Evolutionary conservation across 2,329 filamentous ascomycete species (phyloP).

Genomic region (Colletotrichum musicola): DNA sequence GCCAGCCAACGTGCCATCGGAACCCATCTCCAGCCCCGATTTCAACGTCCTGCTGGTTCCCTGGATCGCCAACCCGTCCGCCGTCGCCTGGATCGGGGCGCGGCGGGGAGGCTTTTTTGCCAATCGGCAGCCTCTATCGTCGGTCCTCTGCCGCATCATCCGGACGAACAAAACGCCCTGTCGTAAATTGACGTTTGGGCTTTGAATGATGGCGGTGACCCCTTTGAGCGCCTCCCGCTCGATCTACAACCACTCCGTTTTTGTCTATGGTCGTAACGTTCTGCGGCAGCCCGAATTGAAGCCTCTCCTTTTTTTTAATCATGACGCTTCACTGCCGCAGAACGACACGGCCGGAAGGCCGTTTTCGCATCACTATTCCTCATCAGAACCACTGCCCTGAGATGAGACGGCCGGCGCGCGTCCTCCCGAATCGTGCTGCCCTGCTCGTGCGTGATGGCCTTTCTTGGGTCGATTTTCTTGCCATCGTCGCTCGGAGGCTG

Average conservation of each 20-base stretch:
- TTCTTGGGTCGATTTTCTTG: no score
- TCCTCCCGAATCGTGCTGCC: no score
- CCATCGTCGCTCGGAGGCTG: no score
- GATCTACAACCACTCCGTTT: no score
- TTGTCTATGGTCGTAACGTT: not conserved
- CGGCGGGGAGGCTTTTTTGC: not conserved
- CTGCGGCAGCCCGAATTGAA: no score
- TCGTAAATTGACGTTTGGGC: slow-evolving; percentile 1
- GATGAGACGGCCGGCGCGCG: no score
- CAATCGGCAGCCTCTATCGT: not conserved
- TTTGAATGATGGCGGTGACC: not conserved
- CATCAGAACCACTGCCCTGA: no score
- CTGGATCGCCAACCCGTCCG: slow-evolving; percentile 10
- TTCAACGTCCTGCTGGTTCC: slow-evolving; percentile 20
- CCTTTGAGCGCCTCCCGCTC: no score
- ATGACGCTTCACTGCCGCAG: not conserved
- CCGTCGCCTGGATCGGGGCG: slow-evolving; percentile 26
- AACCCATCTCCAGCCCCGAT: slow-evolving; percentile 30
- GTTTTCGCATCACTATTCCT: not conserved
- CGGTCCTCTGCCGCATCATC: slow-evolving; percentile 6
- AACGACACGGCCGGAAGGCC: not conserved
- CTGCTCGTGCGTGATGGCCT: no score
- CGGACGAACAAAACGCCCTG: slow-evolving; percentile 18
- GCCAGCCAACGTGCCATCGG: slow-evolving; percentile 32
- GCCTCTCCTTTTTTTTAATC: not conserved